Conservation (phyloP, 129 eudicot genomes). For the Flaveria ramosissima region DNA sequence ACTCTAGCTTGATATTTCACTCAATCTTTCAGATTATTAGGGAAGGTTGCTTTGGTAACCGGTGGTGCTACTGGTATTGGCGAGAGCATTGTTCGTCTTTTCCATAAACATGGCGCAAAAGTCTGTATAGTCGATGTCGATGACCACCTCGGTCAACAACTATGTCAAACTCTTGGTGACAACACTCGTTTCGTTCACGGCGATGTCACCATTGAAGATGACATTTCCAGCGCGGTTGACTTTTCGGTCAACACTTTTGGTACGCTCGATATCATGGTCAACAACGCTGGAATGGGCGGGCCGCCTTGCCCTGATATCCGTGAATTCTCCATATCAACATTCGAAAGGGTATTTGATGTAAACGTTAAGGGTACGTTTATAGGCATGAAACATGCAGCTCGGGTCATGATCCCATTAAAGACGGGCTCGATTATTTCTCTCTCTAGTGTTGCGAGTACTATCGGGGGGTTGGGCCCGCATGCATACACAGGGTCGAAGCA, state of each 20-base stretch:
- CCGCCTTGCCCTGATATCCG: slow-evolving; percentile 85
- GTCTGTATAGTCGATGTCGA: slow-evolving; percentile 72
- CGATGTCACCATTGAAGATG: slow-evolving; percentile 66
- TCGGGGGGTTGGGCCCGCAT: slow-evolving; percentile 80
- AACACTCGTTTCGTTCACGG: slow-evolving; percentile 60
- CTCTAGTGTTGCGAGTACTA: slow-evolving; percentile 54
- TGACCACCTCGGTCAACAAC: slow-evolving; percentile 59
- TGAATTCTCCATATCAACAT: slow-evolving; percentile 48
- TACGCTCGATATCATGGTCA: slow-evolving; percentile 79
- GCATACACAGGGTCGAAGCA: slow-evolving; percentile 82
- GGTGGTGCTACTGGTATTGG: slow-evolving; percentile 96
- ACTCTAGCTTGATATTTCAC: neutral
- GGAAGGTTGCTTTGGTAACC: slow-evolving; percentile 85
- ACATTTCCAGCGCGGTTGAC: slow-evolving; percentile 68
- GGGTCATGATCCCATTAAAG: slow-evolving; percentile 76
- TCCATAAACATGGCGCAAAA: slow-evolving; percentile 80
- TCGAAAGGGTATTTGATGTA: slow-evolving; percentile 64
- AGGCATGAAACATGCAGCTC: slow-evolving; percentile 96
- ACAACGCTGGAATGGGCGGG: slow-evolving; percentile 76
- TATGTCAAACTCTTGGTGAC: slow-evolving; percentile 49
- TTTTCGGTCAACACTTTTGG: slow-evolving; percentile 60
- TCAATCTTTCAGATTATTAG: slow-evolving; percentile 60
- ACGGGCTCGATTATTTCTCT: slow-evolving; percentile 70
- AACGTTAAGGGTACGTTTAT: slow-evolving; percentile 82
- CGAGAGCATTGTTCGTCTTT: slow-evolving; percentile 83